A percentile compares a stretch with the other conserved stretches of the same genome.
Conservation (phyloP, 768 basidiomycete species). For the Pleurotus tuoliensis region DNA sequence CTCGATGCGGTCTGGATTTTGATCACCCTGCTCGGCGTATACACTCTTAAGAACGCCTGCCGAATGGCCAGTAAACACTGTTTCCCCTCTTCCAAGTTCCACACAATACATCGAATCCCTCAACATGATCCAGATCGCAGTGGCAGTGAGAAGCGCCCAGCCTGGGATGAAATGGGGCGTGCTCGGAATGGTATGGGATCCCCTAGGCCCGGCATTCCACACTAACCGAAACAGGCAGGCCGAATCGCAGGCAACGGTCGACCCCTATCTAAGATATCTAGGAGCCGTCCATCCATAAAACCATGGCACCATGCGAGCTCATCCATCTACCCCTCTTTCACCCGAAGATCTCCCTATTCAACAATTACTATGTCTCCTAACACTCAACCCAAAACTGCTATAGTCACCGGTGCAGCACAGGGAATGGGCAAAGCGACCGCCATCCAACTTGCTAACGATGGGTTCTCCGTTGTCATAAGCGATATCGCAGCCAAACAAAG, state of each 20-base stretch:
- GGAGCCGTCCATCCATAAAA: not conserved
- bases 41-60: too few relatives aligned
- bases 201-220: too few relatives aligned
- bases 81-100: too few relatives aligned
- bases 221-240: too few relatives aligned
- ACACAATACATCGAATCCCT: too few relatives aligned
- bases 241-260: not conserved
- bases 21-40: too few relatives aligned
- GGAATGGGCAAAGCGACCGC: constrained; percentile 31
- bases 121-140: too few relatives aligned
- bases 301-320: not conserved
- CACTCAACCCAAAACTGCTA: constrained; percentile 12
- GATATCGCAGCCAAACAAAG: constrained; percentile 21
- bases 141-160: too few relatives aligned
- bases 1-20: too few relatives aligned
- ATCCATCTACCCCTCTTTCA: not conserved
- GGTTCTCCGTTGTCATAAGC: constrained; percentile 24
- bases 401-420: constrained; percentile 29
- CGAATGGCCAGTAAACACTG: too few relatives aligned
- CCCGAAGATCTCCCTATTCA: not conserved
- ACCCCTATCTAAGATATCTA: not conserved
- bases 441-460: constrained; percentile 27
- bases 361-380: not conserved
- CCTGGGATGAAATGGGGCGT: too few relatives aligned
- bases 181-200: too few relatives aligned